Evolutionary conservation across 2,329 filamentous ascomycete species (phyloP).

Genomic region (Epichloe amarillans): DNA sequence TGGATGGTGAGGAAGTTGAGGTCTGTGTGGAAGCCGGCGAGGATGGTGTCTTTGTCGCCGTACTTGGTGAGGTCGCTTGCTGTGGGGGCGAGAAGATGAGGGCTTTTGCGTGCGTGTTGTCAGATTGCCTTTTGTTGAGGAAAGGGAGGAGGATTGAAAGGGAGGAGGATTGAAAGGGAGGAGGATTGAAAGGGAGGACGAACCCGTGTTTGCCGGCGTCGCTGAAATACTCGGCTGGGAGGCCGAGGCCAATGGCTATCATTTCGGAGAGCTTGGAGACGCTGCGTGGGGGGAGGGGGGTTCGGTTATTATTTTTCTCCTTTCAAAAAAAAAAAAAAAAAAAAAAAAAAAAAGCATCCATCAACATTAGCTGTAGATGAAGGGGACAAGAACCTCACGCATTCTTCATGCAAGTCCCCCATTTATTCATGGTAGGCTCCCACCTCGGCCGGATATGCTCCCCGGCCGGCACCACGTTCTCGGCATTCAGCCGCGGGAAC

Average conservation of each 20-base stretch:
- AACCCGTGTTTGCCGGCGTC: slow-evolving; percentile 43
- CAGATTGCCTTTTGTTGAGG: too few species aligned
- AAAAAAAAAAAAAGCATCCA: too few species aligned
- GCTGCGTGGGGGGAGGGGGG: slow-evolving; percentile 13
- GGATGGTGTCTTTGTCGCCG: slow-evolving; percentile 40
- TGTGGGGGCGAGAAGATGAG: slow-evolving; percentile 47
- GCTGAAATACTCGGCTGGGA: slow-evolving; percentile 38
- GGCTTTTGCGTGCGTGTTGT: slow-evolving; percentile 21
- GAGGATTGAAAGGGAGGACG: too few species aligned
- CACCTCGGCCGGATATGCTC: slow-evolving; percentile 35
- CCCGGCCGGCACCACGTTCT: slow-evolving; percentile 40
- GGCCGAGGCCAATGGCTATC: slow-evolving; percentile 41
- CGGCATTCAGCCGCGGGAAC: slow-evolving; percentile 42
- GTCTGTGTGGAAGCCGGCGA: slow-evolving; percentile 51
- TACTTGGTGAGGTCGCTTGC: slow-evolving; percentile 44
- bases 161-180: too few species aligned
- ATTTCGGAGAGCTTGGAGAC: slow-evolving; percentile 46
- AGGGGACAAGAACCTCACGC: slow-evolving; percentile 26
- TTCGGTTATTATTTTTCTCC: too few species aligned
- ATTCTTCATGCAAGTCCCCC: slow-evolving; percentile 47
- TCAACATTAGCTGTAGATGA: too few species aligned
- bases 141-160: too few species aligned
- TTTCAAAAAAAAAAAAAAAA: too few species aligned
- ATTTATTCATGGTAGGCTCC: slow-evolving; percentile 40
- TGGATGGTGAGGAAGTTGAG: slow-evolving; percentile 54